Evolutionary conservation across 2,329 filamentous ascomycete species (phyloP).

Genomic region (Ophiosphaerella herpotricha): DNA sequence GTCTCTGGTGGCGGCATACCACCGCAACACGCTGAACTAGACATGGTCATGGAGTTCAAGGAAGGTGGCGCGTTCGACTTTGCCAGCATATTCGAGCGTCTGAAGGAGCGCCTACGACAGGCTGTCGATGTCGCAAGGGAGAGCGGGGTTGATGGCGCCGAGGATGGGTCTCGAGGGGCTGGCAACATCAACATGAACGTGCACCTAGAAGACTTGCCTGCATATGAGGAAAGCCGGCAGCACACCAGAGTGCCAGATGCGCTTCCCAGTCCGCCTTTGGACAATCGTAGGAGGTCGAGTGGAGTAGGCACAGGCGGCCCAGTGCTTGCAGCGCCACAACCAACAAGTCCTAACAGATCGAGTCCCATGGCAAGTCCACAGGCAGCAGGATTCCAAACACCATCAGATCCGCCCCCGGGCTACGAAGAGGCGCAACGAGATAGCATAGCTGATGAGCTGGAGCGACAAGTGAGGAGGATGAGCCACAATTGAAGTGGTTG

Average conservation of each 20-base stretch:
- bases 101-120: constrained; percentile 82
- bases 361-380: constrained; percentile 37
- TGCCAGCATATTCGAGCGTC: constrained; percentile 76
- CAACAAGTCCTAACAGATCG: constrained; percentile 30
- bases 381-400: constrained; percentile 54
- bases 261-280: constrained; percentile 25
- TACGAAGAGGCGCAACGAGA: constrained; percentile 92
- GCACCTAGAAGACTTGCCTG: constrained; percentile 84
- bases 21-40: constrained; percentile 70
- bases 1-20: constrained; percentile 85
- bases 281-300: constrained; percentile 3
- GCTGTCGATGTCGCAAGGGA: constrained; percentile 75
- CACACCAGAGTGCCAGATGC: constrained; percentile 42
- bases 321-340: constrained; percentile 19
- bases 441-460: constrained; percentile 74
- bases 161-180: constrained; percentile 30
- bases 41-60: constrained; percentile 86
- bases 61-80: constrained; percentile 96
- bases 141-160: constrained; percentile 58
- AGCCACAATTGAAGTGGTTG: constrained; percentile 13
- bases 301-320: constrained; percentile 20
- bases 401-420: constrained; percentile 79
- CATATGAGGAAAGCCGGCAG: constrained; percentile 71
- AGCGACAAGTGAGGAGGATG: constrained; percentile 48
- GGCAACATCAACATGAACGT: constrained; percentile 63